phyloP scores from a whole-genome alignment of 768 basidiomycete genomes.

The Cystofilobasidium bisporidii region DNA sequence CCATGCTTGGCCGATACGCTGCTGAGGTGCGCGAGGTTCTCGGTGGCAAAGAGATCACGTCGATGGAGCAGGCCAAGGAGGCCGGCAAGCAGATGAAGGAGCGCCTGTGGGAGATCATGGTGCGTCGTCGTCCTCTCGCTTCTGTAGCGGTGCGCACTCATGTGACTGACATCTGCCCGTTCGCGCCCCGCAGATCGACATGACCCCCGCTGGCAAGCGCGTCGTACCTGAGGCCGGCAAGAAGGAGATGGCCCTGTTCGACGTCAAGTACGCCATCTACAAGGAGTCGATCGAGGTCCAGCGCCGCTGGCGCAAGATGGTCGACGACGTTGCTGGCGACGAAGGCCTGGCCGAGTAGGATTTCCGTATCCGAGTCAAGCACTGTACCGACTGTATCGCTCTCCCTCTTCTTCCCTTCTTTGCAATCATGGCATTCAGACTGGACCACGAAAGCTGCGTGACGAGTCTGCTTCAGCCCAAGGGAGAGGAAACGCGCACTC shows the following conservation, averaged over 20 bases:
- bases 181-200: constrained; percentile 54
- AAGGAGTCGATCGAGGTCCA: constrained; percentile 79
- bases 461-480: too few relatives aligned
- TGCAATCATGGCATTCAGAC: too few relatives aligned
- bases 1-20: constrained; percentile 86
- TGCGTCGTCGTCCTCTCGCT: too few relatives aligned
- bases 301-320: constrained; percentile 43
- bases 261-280: constrained; percentile 92
- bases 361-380: not conserved
- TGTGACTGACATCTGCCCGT: not conserved
- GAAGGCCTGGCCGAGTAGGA: constrained; percentile 10
- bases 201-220: constrained; percentile 75
- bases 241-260: constrained; percentile 63
- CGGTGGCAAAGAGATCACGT: constrained; percentile 40
- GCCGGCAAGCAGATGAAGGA: constrained; percentile 49
- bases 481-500: too few relatives aligned
- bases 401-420: too few relatives aligned
- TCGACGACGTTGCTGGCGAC: constrained; percentile 13
- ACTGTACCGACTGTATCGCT: too few relatives aligned
- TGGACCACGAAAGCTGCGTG: too few relatives aligned
- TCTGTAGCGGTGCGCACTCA: too few relatives aligned
- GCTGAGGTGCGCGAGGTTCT: constrained; percentile 47
- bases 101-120: constrained; percentile 87
- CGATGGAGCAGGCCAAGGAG: constrained; percentile 41
- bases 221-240: constrained; percentile 52